Conservation (phyloP, 805 yeast genomes). For the Saccharomyces paradoxus region DNA sequence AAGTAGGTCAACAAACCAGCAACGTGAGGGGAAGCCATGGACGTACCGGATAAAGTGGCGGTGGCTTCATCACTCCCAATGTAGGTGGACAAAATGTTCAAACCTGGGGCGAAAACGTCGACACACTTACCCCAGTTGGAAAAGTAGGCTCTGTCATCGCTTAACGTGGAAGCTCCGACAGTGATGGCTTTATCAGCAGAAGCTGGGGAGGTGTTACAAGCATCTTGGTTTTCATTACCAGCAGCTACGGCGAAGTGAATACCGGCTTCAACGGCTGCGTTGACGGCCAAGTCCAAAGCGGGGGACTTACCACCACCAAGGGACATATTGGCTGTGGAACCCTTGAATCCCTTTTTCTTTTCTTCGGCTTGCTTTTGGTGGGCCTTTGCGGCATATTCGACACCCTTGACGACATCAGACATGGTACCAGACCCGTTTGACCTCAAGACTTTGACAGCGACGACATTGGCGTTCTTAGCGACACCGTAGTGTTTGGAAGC, state of each 20-base stretch:
- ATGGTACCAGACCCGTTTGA: constrained; percentile 77
- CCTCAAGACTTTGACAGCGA: constrained; percentile 77
- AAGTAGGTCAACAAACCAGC: constrained; percentile 85
- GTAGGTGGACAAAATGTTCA: constrained; percentile 73
- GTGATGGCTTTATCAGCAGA: constrained; percentile 75
- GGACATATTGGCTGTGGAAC: constrained; percentile 85
- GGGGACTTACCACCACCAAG: constrained; percentile 87
- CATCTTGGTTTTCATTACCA: constrained; percentile 87
- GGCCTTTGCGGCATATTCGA: constrained; percentile 71
- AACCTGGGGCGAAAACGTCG: constrained; percentile 94
- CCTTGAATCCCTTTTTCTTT: constrained; percentile 60
- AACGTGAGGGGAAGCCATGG: constrained; percentile 98
- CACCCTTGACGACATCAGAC: constrained; percentile 80
- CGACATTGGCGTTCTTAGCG: constrained; percentile 69
- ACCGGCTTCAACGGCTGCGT: constrained; percentile 81
- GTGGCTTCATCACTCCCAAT: constrained; percentile 69
- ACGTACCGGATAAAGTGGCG: constrained; percentile 83
- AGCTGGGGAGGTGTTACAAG: constrained; percentile 87
- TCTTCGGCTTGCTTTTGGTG: constrained; percentile 47
- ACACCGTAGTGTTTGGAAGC: constrained; percentile 76
- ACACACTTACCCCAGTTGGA: constrained; percentile 94
- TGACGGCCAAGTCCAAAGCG: constrained; percentile 73
- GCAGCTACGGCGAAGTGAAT: constrained; percentile 91
- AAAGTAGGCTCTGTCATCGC: constrained; percentile 86
- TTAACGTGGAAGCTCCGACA: constrained; percentile 87